phyloP scores from a whole-genome alignment of 352 stramenopile genomes.

The Phytophthora brassicae region DNA sequence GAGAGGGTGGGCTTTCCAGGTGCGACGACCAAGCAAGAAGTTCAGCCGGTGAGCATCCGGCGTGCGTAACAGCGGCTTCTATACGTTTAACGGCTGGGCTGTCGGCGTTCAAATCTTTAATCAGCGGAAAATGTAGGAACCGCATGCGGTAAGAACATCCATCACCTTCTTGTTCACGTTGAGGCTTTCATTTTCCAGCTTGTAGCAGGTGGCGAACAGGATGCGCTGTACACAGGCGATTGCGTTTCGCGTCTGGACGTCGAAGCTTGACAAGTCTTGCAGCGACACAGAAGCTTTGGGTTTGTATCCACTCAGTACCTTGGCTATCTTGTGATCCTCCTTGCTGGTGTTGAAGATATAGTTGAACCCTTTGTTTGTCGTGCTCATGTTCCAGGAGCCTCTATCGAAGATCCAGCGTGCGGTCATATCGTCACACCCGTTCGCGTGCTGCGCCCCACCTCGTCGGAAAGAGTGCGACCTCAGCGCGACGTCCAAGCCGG shows the following conservation, averaged over 20 bases:
- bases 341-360: constrained; percentile 22
- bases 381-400: constrained; percentile 21
- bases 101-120: constrained; percentile 7
- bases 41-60: neutral
- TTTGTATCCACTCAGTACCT: constrained; percentile 21
- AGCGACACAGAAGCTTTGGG: neutral
- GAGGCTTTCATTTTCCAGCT: neutral
- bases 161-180: constrained; percentile 10
- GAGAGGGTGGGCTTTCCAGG: too few species aligned
- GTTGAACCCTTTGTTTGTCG: constrained; percentile 22
- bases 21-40: constrained; percentile 8
- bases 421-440: constrained; percentile 8
- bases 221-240: neutral
- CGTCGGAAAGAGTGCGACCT: constrained; percentile 30
- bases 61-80: neutral
- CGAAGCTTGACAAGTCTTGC: neutral
- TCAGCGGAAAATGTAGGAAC: constrained; percentile 12
- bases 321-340: constrained; percentile 20
- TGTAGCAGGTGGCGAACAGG: neutral
- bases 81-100: constrained; percentile 1
- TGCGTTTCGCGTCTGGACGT: neutral
- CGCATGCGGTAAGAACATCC: constrained; percentile 3
- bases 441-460: constrained; percentile 11
- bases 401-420: constrained; percentile 24
- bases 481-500: constrained; percentile 10